Base-by-base conservation (phyloP, 1,284 basidiomycete species). In the Cystobasidium pallidum region DNA sequence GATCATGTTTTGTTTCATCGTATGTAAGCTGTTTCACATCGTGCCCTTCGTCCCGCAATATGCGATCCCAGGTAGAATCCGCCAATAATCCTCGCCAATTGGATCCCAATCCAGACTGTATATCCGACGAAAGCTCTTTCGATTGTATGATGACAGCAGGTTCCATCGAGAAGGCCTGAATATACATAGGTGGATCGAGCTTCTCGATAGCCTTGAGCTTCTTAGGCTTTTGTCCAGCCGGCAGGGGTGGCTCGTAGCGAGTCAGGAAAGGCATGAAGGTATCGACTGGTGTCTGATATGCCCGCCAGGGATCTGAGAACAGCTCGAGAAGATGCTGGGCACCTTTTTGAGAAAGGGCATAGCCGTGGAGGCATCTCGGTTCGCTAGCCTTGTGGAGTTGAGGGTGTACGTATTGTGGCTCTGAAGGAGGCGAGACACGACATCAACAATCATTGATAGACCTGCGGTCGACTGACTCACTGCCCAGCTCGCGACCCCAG, bases 351-450 rank as follows among this genome's bases (percentile, higher is more conserved):
- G 79, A 78, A 36, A 80, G 66, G 17, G 77, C 79, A 73, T 78
- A 80, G 21, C 75, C 79, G 70, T 79, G 77, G n/a, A 79, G 73
- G 66, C 78, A 79, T 13, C 78, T 73, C 0, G 78, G 78, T 24
- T 73, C 74, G 36, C 73, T 73, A 11, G 79, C 77, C 26, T 62
- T 65, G 76, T 90, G 89, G 75, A 91, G 88, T 67, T 90, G 84
- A 0, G 89, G 88, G 11, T 90, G 86, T 1, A 89, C 89, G 77
- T 89, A 91, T 0, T 88, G 88, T 76, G 91, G 91, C 0, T 85
- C 86, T 24, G 86, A 82, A 75, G 87, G 81, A 0, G 81, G 83
- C 6, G 89, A 39, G 7, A 39, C 36, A 13, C 7, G 13, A 39
- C 7, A 13, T 39, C 6, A 39, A 13, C 36, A 13, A 39, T n/a